These are phyloP conservation scores for Arthroderma uncinatum DNA, from an alignment of 2,329 filamentous ascomycete species.

Conservation along the genomic window DNA sequence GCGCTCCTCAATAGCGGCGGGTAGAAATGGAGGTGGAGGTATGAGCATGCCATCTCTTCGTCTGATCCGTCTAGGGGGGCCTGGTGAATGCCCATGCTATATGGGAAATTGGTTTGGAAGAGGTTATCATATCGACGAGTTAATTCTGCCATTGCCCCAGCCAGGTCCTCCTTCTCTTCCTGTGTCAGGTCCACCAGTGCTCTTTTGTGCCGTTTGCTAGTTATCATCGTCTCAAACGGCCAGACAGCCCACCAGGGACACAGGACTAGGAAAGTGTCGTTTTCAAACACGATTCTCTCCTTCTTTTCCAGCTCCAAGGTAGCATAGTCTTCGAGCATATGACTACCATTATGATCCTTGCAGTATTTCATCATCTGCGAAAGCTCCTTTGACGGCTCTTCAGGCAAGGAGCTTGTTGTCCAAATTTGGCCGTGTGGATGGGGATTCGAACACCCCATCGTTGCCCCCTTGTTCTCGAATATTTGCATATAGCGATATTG, in stretches of 20 bases:
- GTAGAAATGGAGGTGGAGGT: slow-evolving; percentile 97
- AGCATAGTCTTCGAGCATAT: slow-evolving; percentile 79
- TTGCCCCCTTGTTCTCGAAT: slow-evolving; percentile 95
- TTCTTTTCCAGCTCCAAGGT: slow-evolving; percentile 67
- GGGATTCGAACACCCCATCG: slow-evolving; percentile 98
- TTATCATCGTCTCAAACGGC: slow-evolving; percentile 91
- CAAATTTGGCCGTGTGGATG: slow-evolving; percentile 96
- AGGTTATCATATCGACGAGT: slow-evolving; percentile 91
- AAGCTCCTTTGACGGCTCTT: slow-evolving; percentile 75
- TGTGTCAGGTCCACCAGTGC: slow-evolving; percentile 70
- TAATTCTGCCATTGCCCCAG: slow-evolving; percentile 76
- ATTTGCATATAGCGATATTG: slow-evolving; percentile 98
- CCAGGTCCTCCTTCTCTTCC: slow-evolving; percentile 60
- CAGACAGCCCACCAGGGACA: slow-evolving; percentile 97
- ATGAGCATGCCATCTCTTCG: slow-evolving; percentile 76
- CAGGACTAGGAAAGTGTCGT: slow-evolving; percentile 70
- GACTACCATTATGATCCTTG: slow-evolving; percentile 56
- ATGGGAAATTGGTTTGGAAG: slow-evolving; percentile 93
- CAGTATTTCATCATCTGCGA: slow-evolving; percentile 69
- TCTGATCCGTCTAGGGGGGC: slow-evolving; percentile 71
- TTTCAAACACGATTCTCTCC: slow-evolving; percentile 81
- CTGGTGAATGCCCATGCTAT: slow-evolving; percentile 94
- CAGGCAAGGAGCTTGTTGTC: slow-evolving; percentile 82
- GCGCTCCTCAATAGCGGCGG: slow-evolving; percentile 84
- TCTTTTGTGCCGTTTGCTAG: slow-evolving; percentile 73